A percentile compares a stretch with the other conserved stretches of the same genome.
Evolutionary conservation across 2,329 filamentous ascomycete genomes (phyloP).

Genomic region (Pyricularia sp.): DNA sequence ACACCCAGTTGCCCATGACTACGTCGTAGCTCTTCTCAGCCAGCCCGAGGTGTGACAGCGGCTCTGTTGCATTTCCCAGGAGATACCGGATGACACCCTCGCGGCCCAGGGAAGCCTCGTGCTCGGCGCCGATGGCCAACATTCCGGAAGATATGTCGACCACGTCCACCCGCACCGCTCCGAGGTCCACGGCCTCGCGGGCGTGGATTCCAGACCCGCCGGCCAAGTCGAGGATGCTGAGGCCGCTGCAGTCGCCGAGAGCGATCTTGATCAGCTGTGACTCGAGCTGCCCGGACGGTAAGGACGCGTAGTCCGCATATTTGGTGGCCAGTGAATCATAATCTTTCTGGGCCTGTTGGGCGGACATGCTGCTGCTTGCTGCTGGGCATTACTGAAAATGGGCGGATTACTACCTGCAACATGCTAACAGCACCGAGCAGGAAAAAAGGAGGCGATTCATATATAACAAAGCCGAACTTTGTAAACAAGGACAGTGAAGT

Average conservation of each 20-base stretch:
- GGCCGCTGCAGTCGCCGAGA: background rate
- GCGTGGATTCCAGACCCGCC: background rate
- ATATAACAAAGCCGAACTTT: too few relatives aligned
- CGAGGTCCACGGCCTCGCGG: background rate
- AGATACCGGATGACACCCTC: background rate
- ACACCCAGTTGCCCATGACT: background rate
- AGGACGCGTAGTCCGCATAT: background rate
- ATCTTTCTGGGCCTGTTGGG: background rate
- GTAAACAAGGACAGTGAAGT: too few relatives aligned
- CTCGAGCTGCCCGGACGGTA: background rate
- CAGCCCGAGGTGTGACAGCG: background rate
- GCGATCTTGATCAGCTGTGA: background rate
- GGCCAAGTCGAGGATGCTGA: background rate
- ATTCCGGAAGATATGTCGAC: background rate
- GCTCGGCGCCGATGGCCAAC: background rate
- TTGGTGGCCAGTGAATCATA: background rate
- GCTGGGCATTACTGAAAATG: too few relatives aligned
- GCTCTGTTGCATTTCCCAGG: background rate
- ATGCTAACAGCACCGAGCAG: too few relatives aligned
- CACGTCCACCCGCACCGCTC: background rate
- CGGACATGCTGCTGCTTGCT: background rate
- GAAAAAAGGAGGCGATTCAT: too few relatives aligned
- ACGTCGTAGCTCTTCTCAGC: background rate
- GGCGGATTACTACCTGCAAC: too few relatives aligned
- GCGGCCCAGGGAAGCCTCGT: background rate